Evolutionary conservation across 2,329 filamentous ascomycete genomes (phyloP).

Genomic region (Fusarium concolor): DNA sequence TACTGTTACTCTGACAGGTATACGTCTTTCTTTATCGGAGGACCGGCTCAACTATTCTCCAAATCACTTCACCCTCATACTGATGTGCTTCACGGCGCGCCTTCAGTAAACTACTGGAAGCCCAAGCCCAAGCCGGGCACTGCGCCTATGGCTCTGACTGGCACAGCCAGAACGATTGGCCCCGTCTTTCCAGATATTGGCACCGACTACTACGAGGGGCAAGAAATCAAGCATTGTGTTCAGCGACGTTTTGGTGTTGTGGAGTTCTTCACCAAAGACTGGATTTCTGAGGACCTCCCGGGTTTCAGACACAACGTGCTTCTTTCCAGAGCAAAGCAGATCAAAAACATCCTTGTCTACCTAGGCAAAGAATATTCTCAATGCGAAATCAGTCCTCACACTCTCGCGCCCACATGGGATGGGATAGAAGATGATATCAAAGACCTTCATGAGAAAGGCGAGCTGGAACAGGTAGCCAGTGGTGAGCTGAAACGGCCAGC

Average conservation of each 20-base stretch:
- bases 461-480: background rate
- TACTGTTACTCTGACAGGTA: no score
- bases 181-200: background rate
- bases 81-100: accelerated
- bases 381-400: no score
- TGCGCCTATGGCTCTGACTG: background rate
- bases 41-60: background rate
- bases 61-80: accelerated
- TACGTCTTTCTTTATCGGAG: no score
- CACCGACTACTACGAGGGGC: background rate
- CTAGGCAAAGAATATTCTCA: no score
- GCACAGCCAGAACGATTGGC: background rate
- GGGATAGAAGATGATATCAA: background rate
- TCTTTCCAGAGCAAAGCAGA: background rate
- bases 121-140: accelerated
- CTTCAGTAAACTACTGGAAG: background rate
- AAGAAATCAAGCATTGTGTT: background rate
- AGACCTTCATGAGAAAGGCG: background rate
- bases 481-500: no score
- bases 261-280: no score
- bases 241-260: background rate
- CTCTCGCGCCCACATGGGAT: background rate
- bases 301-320: background rate
- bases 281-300: no score
- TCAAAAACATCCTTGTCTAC: background rate